Evolutionary conservation across 257 asterid species (phyloP).

Genomic region (Capsicum pubescens): DNA sequence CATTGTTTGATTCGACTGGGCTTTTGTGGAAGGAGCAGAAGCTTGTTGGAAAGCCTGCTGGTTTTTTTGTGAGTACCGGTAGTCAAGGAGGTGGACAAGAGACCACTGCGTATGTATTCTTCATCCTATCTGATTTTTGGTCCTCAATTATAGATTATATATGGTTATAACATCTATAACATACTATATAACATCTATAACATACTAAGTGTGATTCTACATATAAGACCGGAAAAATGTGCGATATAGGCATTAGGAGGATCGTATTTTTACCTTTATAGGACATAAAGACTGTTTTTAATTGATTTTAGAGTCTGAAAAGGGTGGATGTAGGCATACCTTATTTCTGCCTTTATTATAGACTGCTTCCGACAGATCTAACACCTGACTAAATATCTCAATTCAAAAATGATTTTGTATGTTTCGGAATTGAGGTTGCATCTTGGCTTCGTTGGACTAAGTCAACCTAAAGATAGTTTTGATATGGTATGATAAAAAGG

Average conservation of each 20-base stretch:
- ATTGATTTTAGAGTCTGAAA: neutral
- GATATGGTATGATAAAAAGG: too few relatives aligned
- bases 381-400: neutral
- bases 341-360: neutral
- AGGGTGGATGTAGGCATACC: too few relatives aligned
- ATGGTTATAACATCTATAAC: too few relatives aligned
- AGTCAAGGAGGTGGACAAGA: constrained; percentile 99
- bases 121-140: neutral
- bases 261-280: too few relatives aligned
- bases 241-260: too few relatives aligned
- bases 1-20: constrained; percentile 93
- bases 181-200: too few relatives aligned
- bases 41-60: constrained; percentile 94
- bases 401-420: neutral
- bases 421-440: neutral
- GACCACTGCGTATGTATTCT: constrained; percentile 85
- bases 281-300: neutral
- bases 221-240: too few relatives aligned
- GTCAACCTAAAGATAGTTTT: neutral
- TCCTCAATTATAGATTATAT: neutral
- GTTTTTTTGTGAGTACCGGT: constrained; percentile 93
- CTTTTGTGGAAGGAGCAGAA: constrained; percentile 84
- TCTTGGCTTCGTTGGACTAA: neutral
- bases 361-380: too few relatives aligned
- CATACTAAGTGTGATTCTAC: neutral